These are phyloP conservation scores for Xanthoconium purpureum DNA, from an alignment of 768 basidiomycete species.

Conservation along the genomic window DNA sequence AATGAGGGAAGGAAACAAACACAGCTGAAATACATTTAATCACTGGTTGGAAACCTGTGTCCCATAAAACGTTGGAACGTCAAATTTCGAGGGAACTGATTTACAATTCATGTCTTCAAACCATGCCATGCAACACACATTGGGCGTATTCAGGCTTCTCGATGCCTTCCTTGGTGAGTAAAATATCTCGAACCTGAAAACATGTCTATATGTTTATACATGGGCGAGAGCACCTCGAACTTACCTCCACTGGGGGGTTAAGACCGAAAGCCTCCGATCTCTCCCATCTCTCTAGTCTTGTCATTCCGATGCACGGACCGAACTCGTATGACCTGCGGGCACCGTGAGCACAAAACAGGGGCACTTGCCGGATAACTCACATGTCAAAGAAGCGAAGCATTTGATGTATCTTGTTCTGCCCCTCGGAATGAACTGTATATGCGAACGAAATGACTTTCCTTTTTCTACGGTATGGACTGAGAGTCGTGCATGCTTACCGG, in stretches of 20 bases:
- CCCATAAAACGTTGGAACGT: neutral
- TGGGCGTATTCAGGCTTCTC: conserved; percentile 53
- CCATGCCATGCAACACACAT: conserved; percentile 55
- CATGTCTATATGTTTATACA: neutral
- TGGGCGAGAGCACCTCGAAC: conserved; percentile 11
- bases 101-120: conserved; percentile 16
- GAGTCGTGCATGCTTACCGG: conserved; percentile 48
- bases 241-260: conserved; percentile 74
- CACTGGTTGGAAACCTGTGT: neutral
- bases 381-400: conserved; percentile 80
- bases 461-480: neutral
- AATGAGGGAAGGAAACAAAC: neutral
- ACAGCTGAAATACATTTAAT: neutral
- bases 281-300: conserved; percentile 86
- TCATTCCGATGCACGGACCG: conserved; percentile 75
- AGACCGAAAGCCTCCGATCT: conserved; percentile 76
- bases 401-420: conserved; percentile 60
- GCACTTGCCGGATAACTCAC: conserved; percentile 35
- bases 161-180: conserved; percentile 64
- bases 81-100: neutral
- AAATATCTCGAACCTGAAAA: conserved; percentile 70
- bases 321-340: conserved; percentile 66
- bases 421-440: conserved; percentile 59
- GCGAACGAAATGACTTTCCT: neutral
- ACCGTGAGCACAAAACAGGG: conserved; percentile 1